phyloP scores from a whole-genome alignment of 352 stramenopile genomes.

The Phytopythium chamaehyphon region DNA sequence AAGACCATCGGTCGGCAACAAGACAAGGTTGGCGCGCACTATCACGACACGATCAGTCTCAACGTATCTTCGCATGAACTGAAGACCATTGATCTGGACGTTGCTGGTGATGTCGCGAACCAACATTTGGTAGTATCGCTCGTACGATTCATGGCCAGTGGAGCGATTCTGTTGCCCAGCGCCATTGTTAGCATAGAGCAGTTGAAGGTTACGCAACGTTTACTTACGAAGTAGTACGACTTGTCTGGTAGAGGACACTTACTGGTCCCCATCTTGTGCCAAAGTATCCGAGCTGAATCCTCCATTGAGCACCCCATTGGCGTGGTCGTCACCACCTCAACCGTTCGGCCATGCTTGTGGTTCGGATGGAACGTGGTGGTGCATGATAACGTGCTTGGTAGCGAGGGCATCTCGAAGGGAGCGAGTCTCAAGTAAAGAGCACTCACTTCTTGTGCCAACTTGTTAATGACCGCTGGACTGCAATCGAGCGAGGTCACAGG shows the following conservation, averaged over 20 bases:
- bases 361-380: neutral
- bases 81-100: conserved; percentile 15
- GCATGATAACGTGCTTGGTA: neutral
- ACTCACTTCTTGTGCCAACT: too few relatives aligned
- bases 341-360: neutral
- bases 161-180: conserved; percentile 10
- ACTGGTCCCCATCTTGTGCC: conserved; percentile 14
- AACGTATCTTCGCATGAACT: conserved; percentile 23
- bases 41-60: conserved; percentile 12
- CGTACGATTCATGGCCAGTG: conserved; percentile 9
- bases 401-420: neutral
- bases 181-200: neutral
- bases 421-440: neutral
- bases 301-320: conserved; percentile 17
- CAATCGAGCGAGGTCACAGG: too few relatives aligned
- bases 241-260: conserved; percentile 17
- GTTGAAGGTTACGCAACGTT: neutral
- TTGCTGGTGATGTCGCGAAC: conserved; percentile 9
- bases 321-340: conserved; percentile 15
- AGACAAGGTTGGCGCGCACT: conserved; percentile 9
- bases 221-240: conserved; percentile 19
- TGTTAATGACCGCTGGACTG: too few relatives aligned
- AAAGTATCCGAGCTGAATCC: conserved; percentile 11
- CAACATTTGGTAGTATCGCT: conserved; percentile 18
- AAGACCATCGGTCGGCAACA: conserved; percentile 8